Conservation (phyloP, 2,329 filamentous ascomycete genomes). For the Capronia epimyces region DNA sequence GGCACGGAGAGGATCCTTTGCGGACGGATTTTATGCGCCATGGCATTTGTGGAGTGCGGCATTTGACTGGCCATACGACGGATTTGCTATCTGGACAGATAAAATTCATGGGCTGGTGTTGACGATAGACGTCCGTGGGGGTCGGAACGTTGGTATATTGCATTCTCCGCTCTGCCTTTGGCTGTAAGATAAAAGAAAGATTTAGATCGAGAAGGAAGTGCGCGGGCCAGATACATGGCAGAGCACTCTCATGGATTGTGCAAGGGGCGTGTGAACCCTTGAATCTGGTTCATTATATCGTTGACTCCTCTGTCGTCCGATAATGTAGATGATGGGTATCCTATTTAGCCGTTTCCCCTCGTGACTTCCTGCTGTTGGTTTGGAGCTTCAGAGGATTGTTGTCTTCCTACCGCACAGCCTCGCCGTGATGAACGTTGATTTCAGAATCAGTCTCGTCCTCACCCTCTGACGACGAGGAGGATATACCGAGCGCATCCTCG, state of each 20-base stretch:
- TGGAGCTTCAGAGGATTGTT: not conserved
- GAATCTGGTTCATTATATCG: too few relatives aligned
- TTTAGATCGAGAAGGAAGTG: not conserved
- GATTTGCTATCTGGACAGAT: not conserved
- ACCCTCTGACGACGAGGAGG: conserved; percentile 11
- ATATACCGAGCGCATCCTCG: conserved; percentile 16
- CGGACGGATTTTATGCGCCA: not conserved
- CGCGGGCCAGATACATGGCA: not conserved
- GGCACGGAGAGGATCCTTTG: not conserved
- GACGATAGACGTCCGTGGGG: not conserved
- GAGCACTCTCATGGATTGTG: not conserved
- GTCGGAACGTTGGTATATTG: not conserved
- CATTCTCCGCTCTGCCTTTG: conserved; percentile 1
- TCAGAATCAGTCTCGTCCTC: not conserved
- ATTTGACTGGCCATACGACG: not conserved
- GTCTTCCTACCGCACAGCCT: not conserved
- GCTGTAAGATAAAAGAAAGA: not conserved
- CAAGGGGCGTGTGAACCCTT: too few relatives aligned
- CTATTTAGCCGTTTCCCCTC: not conserved
- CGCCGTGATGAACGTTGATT: not conserved
- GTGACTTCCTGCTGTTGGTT: too few relatives aligned
- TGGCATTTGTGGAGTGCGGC: not conserved
- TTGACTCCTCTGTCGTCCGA: too few relatives aligned
- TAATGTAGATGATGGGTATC: too few relatives aligned
- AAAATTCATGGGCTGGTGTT: not conserved